Evolutionary conservation across 148 eudicot genomes (phyloP).

Genomic region (Talinum fruticosum): DNA sequence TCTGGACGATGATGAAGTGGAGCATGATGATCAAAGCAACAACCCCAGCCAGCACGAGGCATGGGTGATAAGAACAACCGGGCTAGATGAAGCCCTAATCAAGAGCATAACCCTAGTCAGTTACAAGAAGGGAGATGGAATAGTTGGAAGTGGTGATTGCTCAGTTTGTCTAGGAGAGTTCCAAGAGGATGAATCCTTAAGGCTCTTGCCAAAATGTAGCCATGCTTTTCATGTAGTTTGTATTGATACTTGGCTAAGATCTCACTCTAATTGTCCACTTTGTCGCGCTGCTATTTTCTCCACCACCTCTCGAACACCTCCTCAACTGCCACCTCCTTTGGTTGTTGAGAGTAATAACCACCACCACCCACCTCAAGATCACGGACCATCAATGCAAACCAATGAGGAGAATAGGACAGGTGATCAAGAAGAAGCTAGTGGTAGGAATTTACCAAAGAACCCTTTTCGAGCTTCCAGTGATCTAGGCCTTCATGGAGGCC

Average conservation of each 20-base stretch:
- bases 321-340: conserved; percentile 2
- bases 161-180: conserved; percentile 77
- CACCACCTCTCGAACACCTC: conserved; percentile 16
- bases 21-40: conserved; percentile 21
- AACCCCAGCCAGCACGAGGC: conserved; percentile 38
- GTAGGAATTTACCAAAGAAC: conserved; percentile 13
- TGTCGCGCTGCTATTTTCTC: conserved; percentile 56
- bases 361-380: conserved; percentile 1
- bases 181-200: conserved; percentile 49
- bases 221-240: conserved; percentile 79
- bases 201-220: conserved; percentile 76
- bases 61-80: conserved; percentile 43
- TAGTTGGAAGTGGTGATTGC: conserved; percentile 49
- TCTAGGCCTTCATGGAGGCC: conserved; percentile 24
- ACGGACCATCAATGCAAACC: neutral
- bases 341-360: neutral
- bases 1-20: conserved; percentile 31
- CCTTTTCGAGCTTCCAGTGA: conserved; percentile 25
- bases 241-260: conserved; percentile 84
- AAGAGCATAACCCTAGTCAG: conserved; percentile 47
- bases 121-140: conserved; percentile 53
- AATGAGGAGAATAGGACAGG: neutral
- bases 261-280: conserved; percentile 77
- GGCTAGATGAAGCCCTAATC: conserved; percentile 64
- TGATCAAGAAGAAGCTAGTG: conserved; percentile 16